Percentiles rank a stretch among this genome's conserved stretches.
Evolutionary conservation across 768 basidiomycete species (phyloP).

Genomic region (Pleurotus citrinopileatus): DNA sequence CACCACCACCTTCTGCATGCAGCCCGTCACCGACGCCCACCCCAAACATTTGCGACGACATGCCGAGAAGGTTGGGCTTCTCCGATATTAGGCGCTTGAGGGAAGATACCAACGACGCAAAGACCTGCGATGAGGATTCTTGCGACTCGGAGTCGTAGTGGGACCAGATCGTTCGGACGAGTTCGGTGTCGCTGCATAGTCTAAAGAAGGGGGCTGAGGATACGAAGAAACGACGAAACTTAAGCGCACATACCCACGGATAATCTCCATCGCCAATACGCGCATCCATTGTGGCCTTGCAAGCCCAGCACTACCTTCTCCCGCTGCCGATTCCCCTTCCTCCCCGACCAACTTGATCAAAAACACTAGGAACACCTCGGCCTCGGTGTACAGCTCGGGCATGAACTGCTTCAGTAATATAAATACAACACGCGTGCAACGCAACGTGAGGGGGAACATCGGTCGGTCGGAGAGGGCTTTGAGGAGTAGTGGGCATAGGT

Average conservation of each 20-base stretch:
- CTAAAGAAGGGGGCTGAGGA: conserved; percentile 26
- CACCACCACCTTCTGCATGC: conserved; percentile 34
- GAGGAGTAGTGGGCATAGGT: conserved; percentile 87
- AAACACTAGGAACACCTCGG: conserved; percentile 82
- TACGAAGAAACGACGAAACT: not conserved
- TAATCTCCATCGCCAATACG: conserved; percentile 89
- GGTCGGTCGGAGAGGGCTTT: conserved; percentile 82
- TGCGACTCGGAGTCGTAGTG: conserved; percentile 74
- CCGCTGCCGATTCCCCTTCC: conserved; percentile 7
- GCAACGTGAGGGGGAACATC: conserved; percentile 82
- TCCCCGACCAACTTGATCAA: conserved; percentile 39
- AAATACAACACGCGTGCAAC: conserved; percentile 92
- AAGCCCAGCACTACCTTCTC: conserved; percentile 27
- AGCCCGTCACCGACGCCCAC: conserved; percentile 52
- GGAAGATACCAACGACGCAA: conserved; percentile 75
- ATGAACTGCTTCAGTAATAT: conserved; percentile 91
- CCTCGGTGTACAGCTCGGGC: conserved; percentile 72
- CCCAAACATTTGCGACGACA: conserved; percentile 77
- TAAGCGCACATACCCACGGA: conserved; percentile 75
- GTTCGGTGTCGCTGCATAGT: conserved; percentile 75
- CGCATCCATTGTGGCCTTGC: conserved; percentile 80
- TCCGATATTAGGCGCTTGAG: conserved; percentile 87
- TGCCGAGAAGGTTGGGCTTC: conserved; percentile 82
- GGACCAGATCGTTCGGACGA: conserved; percentile 77
- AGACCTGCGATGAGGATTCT: conserved; percentile 62